These are phyloP conservation scores for Aspergillus carbonarius DNA, from an alignment of 2,329 filamentous ascomycete genomes.

Conservation along the genomic window DNA sequence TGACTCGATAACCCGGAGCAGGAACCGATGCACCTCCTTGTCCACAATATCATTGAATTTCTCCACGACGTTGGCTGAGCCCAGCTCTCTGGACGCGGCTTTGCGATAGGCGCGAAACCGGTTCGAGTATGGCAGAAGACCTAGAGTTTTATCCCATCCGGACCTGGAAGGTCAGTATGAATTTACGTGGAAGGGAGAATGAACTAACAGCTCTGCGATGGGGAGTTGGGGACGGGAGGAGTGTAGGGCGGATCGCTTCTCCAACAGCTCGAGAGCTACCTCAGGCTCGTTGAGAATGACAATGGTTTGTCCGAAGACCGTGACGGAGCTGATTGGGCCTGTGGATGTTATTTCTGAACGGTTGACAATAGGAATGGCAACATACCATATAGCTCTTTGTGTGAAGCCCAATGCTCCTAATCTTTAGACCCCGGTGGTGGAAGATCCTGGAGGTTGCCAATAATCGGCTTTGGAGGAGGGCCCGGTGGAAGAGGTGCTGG, in stretches of 20 bases:
- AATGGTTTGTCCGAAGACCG: constrained; percentile 30
- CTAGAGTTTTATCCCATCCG: constrained; percentile 42
- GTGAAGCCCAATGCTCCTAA: constrained; percentile 42
- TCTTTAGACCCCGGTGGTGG: constrained; percentile 40
- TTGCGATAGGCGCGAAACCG: constrained; percentile 46
- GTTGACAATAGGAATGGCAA: too few species aligned
- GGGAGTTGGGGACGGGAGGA: constrained; percentile 27
- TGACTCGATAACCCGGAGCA: constrained; percentile 42
- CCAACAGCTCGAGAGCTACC: constrained; percentile 33
- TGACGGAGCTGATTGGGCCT: constrained; percentile 38
- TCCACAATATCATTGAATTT: constrained; percentile 46
- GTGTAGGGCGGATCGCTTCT: constrained; percentile 28
- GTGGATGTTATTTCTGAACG: not conserved
- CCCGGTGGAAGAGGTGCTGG: constrained; percentile 46
- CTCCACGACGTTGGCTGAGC: constrained; percentile 40
- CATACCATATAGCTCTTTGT: constrained; percentile 40
- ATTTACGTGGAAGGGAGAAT: not conserved
- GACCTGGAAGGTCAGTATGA: constrained; percentile 14
- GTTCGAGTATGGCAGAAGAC: constrained; percentile 35
- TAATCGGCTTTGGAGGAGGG: constrained; percentile 46
- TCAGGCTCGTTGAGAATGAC: constrained; percentile 35
- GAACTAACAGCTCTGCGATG: constrained; percentile 31
- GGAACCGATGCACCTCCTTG: constrained; percentile 43
- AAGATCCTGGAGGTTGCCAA: constrained; percentile 52
- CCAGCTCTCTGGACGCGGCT: constrained; percentile 45